Evolutionary conservation across 805 yeast species (phyloP).

Genomic region (Sugiyamaella chiloensis): DNA sequence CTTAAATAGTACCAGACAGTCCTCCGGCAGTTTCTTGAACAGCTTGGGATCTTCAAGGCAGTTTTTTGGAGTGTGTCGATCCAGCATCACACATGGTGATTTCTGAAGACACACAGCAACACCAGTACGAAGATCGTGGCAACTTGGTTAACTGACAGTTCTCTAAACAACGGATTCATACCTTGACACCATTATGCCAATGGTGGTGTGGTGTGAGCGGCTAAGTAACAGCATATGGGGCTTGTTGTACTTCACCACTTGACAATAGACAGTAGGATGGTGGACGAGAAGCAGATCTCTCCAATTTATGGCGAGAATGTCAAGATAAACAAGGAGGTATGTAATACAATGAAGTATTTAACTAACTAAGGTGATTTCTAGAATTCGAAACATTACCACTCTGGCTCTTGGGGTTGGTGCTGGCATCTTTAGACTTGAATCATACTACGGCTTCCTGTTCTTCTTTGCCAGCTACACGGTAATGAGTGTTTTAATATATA

Average conservation of each 20-base stretch:
- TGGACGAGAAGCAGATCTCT: constrained; percentile 9
- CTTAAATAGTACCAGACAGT: constrained; percentile 78
- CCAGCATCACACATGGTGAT: constrained; percentile 91
- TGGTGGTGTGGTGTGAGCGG: too few species aligned
- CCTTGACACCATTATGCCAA: neutral
- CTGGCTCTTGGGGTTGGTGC: constrained; percentile 51
- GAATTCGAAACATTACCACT: constrained; percentile 46
- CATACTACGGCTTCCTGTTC: constrained; percentile 46
- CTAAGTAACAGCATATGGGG: too few species aligned
- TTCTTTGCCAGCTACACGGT: constrained; percentile 39
- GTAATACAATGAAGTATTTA: neutral
- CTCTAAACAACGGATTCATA: neutral
- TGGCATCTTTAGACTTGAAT: constrained; percentile 52
- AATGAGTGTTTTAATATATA: constrained; percentile 35
- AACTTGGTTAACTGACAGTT: constrained; percentile 45
- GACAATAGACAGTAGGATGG: neutral
- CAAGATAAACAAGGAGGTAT: constrained; percentile 19
- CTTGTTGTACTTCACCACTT: too few species aligned
- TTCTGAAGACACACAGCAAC: constrained; percentile 93
- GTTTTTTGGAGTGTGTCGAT: constrained; percentile 84
- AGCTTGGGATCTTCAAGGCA: constrained; percentile 81
- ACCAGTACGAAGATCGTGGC: constrained; percentile 92
- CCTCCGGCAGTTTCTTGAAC: constrained; percentile 73
- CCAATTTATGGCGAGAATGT: constrained; percentile 20
- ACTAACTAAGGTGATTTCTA: constrained; percentile 14